Evolutionary conservation across 495 filamentous ascomycete species (phyloP).

Genomic region (Staphylotrichum longicolle): DNA sequence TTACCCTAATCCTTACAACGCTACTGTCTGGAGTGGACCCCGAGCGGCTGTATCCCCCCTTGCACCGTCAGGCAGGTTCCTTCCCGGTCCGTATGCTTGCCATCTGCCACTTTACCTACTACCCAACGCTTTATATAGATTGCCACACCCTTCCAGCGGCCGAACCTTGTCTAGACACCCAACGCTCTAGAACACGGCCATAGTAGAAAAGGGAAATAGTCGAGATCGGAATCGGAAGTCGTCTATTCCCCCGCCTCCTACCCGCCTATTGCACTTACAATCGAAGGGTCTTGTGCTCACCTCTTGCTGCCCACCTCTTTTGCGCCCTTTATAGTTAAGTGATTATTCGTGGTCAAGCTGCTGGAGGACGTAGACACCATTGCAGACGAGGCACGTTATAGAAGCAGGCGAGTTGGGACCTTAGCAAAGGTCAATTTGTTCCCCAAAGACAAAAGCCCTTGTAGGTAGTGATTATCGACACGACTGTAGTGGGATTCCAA

Average conservation of each 20-base stretch:
- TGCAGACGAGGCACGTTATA: constrained; percentile 44
- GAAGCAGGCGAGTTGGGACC: constrained; percentile 49
- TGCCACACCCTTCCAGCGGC: too few species aligned
- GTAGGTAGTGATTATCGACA: too few species aligned
- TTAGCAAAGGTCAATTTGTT: constrained; percentile 49
- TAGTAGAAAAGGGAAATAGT: too few species aligned
- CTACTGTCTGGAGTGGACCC: constrained; percentile 17
- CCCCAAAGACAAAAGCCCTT: too few species aligned
- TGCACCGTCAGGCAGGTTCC: constrained; percentile 6
- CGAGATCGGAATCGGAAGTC: too few species aligned
- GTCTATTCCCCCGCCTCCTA: too few species aligned
- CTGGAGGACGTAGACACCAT: constrained; percentile 16
- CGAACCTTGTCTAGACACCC: too few species aligned
- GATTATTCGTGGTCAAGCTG: neutral
- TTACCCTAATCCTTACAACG: constrained; percentile 19
- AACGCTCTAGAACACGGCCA: too few species aligned
- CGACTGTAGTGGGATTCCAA: constrained; percentile 30
- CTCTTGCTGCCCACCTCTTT: neutral
- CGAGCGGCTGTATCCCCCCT: constrained; percentile 19
- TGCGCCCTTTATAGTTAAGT: constrained; percentile 17
- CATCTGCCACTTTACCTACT: too few species aligned
- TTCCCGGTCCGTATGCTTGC: neutral
- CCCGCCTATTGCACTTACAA: too few species aligned
- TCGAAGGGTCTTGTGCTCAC: too few species aligned
- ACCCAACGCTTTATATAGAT: too few species aligned